Percentiles rank a stretch among this genome's conserved stretches.
Evolutionary conservation across 371 early-diverging fungal genomes (phyloP).

Genomic region (Enterospora canceri): DNA sequence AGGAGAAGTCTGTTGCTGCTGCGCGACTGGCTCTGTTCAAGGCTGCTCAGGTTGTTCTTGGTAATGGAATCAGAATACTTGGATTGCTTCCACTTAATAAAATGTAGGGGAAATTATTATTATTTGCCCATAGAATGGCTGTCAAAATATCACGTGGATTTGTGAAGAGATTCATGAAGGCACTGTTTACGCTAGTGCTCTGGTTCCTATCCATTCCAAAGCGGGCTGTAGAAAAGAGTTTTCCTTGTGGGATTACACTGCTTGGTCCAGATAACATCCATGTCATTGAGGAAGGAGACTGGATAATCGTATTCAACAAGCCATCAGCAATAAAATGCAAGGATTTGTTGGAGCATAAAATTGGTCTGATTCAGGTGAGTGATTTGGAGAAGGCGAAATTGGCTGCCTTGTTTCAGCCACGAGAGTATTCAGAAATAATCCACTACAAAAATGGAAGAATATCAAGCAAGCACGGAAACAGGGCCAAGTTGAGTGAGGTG

Average conservation of each 20-base stretch:
- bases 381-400: not conserved
- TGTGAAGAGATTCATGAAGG: not conserved
- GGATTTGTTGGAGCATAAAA: not conserved
- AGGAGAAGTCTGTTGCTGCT: slow-evolving; percentile 63
- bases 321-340: not conserved
- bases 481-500: not conserved
- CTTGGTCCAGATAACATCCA: not conserved
- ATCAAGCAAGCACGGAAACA: not conserved
- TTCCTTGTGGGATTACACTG: not conserved
- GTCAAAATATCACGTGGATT: not conserved
- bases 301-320: not conserved
- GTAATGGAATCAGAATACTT: slow-evolving; percentile 65
- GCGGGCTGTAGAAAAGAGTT: not conserved
- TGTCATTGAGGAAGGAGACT: not conserved
- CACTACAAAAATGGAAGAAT: not conserved
- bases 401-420: not conserved
- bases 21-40: slow-evolving; percentile 66
- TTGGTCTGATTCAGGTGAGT: not conserved
- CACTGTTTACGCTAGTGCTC: not conserved
- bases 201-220: not conserved
- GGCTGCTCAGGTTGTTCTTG: slow-evolving; percentile 64
- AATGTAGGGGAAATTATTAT: slow-evolving; percentile 61
- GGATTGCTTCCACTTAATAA: slow-evolving; percentile 67
- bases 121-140: no score
- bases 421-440: not conserved